phyloP scores from a whole-genome alignment of 352 stramenopile species.

The Phytophthora lateralis region DNA sequence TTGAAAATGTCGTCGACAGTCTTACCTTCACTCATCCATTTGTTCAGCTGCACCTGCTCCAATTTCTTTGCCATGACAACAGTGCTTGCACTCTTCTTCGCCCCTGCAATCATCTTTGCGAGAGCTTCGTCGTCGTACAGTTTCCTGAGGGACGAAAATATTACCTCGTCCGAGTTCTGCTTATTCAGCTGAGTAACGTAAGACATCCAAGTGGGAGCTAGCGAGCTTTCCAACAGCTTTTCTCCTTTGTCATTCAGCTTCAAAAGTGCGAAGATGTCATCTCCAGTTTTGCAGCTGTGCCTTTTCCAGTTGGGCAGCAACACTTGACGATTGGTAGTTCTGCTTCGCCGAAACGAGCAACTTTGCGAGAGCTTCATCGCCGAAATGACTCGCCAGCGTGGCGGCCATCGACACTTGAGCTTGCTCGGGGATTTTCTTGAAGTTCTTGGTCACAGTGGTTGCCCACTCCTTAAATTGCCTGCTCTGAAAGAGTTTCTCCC shows the following conservation, averaged over 20 bases:
- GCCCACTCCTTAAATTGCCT: not conserved
- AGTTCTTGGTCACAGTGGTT: not conserved
- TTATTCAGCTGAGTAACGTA: not conserved
- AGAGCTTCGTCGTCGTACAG: not conserved
- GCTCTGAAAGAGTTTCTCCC: not conserved
- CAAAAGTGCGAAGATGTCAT: not conserved
- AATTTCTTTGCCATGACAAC: not conserved
- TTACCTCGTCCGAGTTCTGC: not conserved
- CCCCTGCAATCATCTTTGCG: not conserved
- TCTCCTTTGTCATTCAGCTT: not conserved
- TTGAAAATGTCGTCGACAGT: not conserved
- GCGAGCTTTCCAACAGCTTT: not conserved
- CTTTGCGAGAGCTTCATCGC: not conserved
- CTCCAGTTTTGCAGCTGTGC: not conserved
- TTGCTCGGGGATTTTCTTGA: not conserved
- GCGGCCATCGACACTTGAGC: not conserved
- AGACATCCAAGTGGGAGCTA: not conserved
- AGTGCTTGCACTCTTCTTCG: not conserved
- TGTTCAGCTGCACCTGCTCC: not conserved
- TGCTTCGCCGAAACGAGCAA: not conserved
- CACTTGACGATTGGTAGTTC: not conserved
- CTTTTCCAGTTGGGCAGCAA: not conserved
- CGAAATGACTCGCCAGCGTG: not conserved
- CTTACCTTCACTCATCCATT: not conserved
- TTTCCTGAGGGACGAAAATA: not conserved